Conservation (phyloP, 805 yeast genomes). For the Kuraishia ogatae region DNA sequence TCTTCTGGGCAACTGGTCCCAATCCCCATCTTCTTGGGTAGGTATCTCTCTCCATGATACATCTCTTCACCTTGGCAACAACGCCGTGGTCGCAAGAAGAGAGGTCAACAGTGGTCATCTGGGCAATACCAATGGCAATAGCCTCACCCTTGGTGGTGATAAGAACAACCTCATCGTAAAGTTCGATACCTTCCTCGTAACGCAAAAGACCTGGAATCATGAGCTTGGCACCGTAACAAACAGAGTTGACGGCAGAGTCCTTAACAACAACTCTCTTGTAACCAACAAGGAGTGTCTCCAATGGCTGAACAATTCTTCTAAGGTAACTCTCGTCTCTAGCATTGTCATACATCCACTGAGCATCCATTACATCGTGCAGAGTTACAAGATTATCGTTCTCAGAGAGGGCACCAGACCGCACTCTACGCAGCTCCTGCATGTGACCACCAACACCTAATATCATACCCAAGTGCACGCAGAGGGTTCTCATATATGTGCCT, state of each 20-base stretch:
- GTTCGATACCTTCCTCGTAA: slow-evolving; percentile 95
- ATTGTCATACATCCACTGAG: slow-evolving; percentile 96
- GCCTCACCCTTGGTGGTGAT: slow-evolving; percentile 99
- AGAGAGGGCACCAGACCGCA: slow-evolving; percentile 90
- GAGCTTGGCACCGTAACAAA: slow-evolving; percentile 97
- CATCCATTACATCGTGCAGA: slow-evolving; percentile 94
- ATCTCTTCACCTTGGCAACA: slow-evolving; percentile 97
- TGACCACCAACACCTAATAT: slow-evolving; percentile 98
- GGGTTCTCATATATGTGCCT: slow-evolving; percentile 98
- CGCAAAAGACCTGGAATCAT: slow-evolving; percentile 98
- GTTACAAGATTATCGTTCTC: slow-evolving; percentile 92
- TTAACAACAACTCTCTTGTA: slow-evolving; percentile 92
- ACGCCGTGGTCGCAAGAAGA: slow-evolving; percentile 97
- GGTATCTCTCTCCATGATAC: slow-evolving; percentile 98
- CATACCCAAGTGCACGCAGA: slow-evolving; percentile 99
- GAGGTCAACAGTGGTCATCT: slow-evolving; percentile 96
- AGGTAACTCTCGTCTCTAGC: slow-evolving; percentile 94
- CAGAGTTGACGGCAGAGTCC: slow-evolving; percentile 94
- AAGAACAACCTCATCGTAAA: slow-evolving; percentile 94
- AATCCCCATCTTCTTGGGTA: slow-evolving; percentile 99
- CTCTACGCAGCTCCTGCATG: slow-evolving; percentile 99
- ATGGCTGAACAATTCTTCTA: slow-evolving; percentile 89
- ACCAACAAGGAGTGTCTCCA: slow-evolving; percentile 87
- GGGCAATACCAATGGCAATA: slow-evolving; percentile 96
- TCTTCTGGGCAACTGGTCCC: slow-evolving; percentile 97